Percentiles rank a stretch among this genome's conserved stretches.
phyloP scores from a whole-genome alignment of 2,329 filamentous ascomycete species.

The Aspergillus aculeatus region DNA sequence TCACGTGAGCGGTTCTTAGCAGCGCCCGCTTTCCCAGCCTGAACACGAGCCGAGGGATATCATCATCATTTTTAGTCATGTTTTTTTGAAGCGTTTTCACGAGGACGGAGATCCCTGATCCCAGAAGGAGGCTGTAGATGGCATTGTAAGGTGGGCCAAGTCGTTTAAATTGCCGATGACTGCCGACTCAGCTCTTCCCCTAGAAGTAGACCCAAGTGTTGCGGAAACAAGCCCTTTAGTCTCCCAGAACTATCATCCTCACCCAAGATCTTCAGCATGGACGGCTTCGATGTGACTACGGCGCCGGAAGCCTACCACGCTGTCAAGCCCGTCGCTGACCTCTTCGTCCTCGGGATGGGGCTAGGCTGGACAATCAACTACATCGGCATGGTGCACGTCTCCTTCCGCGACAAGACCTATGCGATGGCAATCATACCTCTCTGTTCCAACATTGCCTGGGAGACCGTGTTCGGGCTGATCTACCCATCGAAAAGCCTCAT shows the following conservation, averaged over 20 bases:
- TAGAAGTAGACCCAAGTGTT: neutral
- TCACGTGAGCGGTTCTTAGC: no score
- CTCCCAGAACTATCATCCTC: neutral
- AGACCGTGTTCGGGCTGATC: conserved; percentile 11
- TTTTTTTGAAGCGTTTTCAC: no score
- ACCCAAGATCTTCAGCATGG: neutral
- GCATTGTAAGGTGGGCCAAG: neutral
- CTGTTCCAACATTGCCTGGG: neutral
- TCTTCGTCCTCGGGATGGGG: neutral
- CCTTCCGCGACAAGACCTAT: neutral
- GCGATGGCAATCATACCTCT: neutral
- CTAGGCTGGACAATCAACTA: neutral
- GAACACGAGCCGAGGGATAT: no score
- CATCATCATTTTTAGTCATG: no score
- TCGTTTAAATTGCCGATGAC: neutral
- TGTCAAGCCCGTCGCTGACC: neutral
- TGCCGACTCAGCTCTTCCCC: neutral
- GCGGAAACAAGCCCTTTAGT: no score
- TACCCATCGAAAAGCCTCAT: conserved; percentile 14
- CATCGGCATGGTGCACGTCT: neutral
- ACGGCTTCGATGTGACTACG: neutral
- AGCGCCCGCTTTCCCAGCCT: no score
- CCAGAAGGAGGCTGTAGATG: neutral
- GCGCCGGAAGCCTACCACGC: neutral
- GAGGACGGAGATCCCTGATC: no score